Conservation (phyloP, 768 basidiomycete species). For the Roridomyces roridus region DNA sequence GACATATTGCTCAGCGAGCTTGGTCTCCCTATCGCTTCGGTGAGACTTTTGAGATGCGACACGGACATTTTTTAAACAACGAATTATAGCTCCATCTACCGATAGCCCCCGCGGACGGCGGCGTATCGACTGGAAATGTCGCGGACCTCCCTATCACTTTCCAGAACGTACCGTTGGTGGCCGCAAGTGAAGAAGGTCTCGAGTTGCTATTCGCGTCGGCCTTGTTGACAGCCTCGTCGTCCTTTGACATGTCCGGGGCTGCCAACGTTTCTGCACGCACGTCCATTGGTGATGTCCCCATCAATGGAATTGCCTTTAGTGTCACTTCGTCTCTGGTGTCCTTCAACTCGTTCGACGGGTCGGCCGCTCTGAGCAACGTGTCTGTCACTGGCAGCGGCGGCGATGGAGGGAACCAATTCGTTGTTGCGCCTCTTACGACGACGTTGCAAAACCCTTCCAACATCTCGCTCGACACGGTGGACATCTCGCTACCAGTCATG, state of each 20-base stretch:
- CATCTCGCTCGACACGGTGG: constrained; percentile 63
- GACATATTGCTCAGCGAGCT: constrained; percentile 55
- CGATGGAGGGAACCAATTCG: constrained; percentile 61
- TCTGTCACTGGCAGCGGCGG: constrained; percentile 71
- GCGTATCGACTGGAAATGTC: constrained; percentile 74
- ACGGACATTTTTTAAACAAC: not conserved
- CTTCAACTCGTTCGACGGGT: constrained; percentile 63
- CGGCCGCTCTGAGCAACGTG: constrained; percentile 59
- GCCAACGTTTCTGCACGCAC: constrained; percentile 67
- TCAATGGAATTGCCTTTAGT: constrained; percentile 67
- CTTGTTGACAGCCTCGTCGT: constrained; percentile 51
- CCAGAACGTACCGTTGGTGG: constrained; percentile 57
- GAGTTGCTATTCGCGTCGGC: constrained; percentile 62
- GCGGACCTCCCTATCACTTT: constrained; percentile 65
- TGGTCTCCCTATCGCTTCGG: constrained; percentile 59
- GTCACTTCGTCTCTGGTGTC: constrained; percentile 63
- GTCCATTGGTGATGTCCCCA: constrained; percentile 68
- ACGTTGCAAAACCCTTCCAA: constrained; percentile 72
- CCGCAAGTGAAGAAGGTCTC: constrained; percentile 62
- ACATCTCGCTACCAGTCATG: constrained; percentile 62
- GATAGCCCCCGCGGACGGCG: constrained; percentile 52
- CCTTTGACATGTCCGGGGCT: constrained; percentile 59
- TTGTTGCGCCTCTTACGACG: constrained; percentile 63
- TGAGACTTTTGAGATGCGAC: constrained; percentile 32
- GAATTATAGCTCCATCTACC: constrained; percentile 56